These are phyloP conservation scores for Melampsora larici-populina DNA, from an alignment of 1,284 basidiomycete species.

Conservation along the genomic window DNA sequence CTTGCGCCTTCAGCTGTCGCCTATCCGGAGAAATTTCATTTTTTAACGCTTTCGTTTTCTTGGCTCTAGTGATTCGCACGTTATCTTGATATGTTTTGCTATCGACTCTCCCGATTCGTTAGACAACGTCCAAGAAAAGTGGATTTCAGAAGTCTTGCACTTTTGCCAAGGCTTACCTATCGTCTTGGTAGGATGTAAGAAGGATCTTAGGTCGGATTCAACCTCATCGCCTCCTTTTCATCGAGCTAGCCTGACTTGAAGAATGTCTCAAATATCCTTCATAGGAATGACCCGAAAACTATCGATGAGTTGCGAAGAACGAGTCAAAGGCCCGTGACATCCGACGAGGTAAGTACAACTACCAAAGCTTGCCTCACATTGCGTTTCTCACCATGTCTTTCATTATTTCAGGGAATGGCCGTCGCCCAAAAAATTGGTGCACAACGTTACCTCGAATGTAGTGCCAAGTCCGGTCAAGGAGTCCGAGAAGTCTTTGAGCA, in stretches of 20 bases:
- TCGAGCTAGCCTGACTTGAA: neutral
- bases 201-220: conserved; percentile 62
- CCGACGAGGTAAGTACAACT: conserved; percentile 62
- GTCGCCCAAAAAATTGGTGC: conserved; percentile 85
- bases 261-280: neutral
- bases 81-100: conserved; percentile 89
- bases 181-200: conserved; percentile 90
- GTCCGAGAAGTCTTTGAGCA: conserved; percentile 89
- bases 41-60: conserved; percentile 59
- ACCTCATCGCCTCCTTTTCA: neutral
- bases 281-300: conserved; percentile 68
- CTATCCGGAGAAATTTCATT: conserved; percentile 30
- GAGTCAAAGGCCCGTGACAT: conserved; percentile 73
- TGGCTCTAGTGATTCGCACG: conserved; percentile 80
- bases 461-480: conserved; percentile 80
- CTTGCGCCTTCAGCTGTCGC: neutral
- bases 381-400: neutral
- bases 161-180: conserved; percentile 83
- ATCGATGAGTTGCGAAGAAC: conserved; percentile 76
- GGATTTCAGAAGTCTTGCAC: conserved; percentile 90
- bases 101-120: conserved; percentile 87
- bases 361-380: conserved; percentile 27
- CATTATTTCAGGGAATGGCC: conserved; percentile 66
- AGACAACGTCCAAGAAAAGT: conserved; percentile 96
- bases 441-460: conserved; percentile 83